A percentile compares a stretch with the other conserved stretches of the same genome.
Conservation (phyloP, 495 filamentous ascomycete species). For the Chaetomium fimeti region DNA sequence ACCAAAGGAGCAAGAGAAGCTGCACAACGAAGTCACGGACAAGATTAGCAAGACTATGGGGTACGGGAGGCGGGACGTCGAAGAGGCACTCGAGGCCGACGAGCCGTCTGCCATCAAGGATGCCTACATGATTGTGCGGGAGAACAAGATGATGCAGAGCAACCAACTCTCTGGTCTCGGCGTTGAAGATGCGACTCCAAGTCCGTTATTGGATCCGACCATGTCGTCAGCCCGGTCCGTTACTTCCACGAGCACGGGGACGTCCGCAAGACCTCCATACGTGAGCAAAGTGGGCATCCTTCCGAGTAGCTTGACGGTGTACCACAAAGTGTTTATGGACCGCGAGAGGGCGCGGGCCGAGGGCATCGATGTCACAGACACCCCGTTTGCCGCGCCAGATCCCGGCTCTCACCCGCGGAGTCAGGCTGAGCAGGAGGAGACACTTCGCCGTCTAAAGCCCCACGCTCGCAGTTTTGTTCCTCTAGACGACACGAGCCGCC, state of each 20-base stretch:
- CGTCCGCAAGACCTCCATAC: constrained; percentile 50
- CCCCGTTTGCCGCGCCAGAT: constrained; percentile 46
- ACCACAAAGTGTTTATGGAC: constrained; percentile 87
- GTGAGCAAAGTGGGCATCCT: constrained; percentile 85
- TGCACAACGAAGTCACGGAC: constrained; percentile 85
- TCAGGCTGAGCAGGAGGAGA: constrained; percentile 72
- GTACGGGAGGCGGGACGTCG: constrained; percentile 90
- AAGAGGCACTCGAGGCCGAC: constrained; percentile 84
- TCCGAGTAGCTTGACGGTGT: constrained; percentile 83
- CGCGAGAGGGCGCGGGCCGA: constrained; percentile 54
- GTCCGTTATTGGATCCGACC: constrained; percentile 38
- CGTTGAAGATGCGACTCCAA: constrained; percentile 29
- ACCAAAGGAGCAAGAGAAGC: constrained; percentile 74
- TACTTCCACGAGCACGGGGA: constrained; percentile 45
- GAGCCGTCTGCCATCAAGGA: constrained; percentile 98
- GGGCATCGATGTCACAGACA: constrained; percentile 38
- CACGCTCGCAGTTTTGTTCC: constrained; percentile 63
- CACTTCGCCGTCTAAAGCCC: constrained; percentile 72
- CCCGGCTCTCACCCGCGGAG: constrained; percentile 55
- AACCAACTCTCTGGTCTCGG: constrained; percentile 51
- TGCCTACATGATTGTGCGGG: constrained; percentile 94
- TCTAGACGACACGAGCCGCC: constrained; percentile 61
- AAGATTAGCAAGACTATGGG: constrained; percentile 98
- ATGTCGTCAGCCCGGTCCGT: constrained; percentile 47
- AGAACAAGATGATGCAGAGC: constrained; percentile 95